phyloP scores from a whole-genome alignment of 2,329 filamentous ascomycete species.

The Ophiostoma sp. region DNA sequence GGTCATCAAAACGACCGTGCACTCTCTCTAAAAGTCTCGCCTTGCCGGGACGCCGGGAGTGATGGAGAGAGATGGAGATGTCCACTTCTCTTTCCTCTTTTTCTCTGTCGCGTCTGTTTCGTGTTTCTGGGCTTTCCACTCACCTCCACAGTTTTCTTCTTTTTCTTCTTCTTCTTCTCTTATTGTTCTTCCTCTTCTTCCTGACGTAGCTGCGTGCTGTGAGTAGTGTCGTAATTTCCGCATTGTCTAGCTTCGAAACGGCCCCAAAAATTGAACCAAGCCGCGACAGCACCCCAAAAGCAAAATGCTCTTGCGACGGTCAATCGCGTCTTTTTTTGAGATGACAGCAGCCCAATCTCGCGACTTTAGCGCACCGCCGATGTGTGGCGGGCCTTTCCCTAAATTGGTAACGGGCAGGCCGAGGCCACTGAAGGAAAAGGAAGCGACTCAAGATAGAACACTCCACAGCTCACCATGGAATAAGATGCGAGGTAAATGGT shows the following conservation, averaged over 20 bases:
- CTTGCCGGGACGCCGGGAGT: background rate
- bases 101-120: background rate
- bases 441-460: no score
- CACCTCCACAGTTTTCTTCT: background rate
- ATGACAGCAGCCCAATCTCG: background rate
- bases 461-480: background rate
- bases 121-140: background rate
- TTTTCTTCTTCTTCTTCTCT: background rate
- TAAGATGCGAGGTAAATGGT: background rate
- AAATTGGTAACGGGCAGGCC: background rate
- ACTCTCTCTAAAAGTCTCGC: background rate
- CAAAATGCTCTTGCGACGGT: background rate
- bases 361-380: slow-evolving; percentile 3
- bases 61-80: background rate
- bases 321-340: background rate
- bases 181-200: background rate
- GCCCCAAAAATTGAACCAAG: background rate
- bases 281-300: background rate
- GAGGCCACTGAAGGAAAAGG: no score
- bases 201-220: no score
- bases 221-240: slow-evolving; percentile 14
- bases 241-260: slow-evolving; percentile 14
- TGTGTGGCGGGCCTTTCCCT: background rate
- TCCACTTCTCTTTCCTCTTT: background rate
- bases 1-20: background rate